These are phyloP conservation scores for Aspergillus sp. DNA, from an alignment of 2,329 filamentous ascomycete species.

Conservation along the genomic window DNA sequence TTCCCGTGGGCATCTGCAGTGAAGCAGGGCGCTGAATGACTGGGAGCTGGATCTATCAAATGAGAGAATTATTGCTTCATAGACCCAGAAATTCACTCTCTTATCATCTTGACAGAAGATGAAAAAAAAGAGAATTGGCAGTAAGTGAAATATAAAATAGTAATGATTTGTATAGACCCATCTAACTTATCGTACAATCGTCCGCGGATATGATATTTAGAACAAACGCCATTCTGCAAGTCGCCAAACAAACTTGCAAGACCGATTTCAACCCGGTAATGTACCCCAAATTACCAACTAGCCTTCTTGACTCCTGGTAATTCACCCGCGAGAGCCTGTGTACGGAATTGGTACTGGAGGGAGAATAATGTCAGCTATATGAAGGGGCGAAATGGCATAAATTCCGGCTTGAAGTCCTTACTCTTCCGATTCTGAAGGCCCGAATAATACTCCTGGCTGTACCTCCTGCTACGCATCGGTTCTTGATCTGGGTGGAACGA, in stretches of 20 bases:
- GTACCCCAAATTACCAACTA: slow-evolving; percentile 68
- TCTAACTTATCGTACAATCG: slow-evolving; percentile 14
- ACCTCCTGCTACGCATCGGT: slow-evolving; percentile 90
- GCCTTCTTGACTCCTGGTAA: slow-evolving; percentile 94
- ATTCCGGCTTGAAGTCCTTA: slow-evolving; percentile 49
- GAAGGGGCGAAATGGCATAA: too few species aligned
- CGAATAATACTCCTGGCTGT: slow-evolving; percentile 85
- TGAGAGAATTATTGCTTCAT: neutral
- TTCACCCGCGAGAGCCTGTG: slow-evolving; percentile 81
- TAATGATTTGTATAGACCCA: slow-evolving; percentile 2
- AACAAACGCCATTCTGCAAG: slow-evolving; percentile 30
- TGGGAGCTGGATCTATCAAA: neutral
- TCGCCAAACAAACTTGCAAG: slow-evolving; percentile 20
- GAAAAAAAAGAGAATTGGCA: neutral
- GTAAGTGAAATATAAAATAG: neutral
- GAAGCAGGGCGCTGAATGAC: neutral
- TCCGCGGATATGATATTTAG: slow-evolving; percentile 7
- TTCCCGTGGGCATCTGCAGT: neutral
- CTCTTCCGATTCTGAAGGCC: slow-evolving; percentile 88
- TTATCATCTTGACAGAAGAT: neutral
- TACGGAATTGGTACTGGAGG: slow-evolving; percentile 82
- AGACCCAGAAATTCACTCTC: neutral
- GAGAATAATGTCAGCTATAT: neutral
- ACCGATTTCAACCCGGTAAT: slow-evolving; percentile 13
- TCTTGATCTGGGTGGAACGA: slow-evolving; percentile 86